Percentiles rank a stretch among this genome's conserved stretches.
These are phyloP conservation scores for Styphnolobium japonicum DNA, from an alignment of 306 rosid species.

Conservation along the genomic window DNA sequence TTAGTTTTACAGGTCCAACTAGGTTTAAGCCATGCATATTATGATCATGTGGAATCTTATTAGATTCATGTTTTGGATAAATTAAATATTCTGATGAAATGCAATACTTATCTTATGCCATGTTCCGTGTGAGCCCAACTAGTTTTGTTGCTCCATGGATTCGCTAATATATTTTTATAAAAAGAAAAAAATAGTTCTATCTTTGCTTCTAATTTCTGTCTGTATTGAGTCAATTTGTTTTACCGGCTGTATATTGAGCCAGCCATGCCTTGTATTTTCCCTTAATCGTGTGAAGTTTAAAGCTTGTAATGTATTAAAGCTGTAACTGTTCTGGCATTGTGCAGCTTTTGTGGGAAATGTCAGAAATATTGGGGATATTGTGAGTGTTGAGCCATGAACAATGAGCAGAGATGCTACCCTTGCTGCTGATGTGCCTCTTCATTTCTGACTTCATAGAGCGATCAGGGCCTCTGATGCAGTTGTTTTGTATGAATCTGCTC, in stretches of 20 bases:
- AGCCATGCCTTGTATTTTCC: not conserved
- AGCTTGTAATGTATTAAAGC: not conserved
- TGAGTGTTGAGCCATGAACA: conserved; percentile 16
- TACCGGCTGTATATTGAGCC: conserved; percentile 1
- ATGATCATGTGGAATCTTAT: not conserved
- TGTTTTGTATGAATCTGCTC: conserved; percentile 40
- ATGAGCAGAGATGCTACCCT: conserved; percentile 13
- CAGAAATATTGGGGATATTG: conserved; percentile 15
- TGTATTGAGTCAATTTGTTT: not conserved
- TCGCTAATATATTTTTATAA: too few species aligned
- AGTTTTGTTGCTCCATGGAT: not conserved
- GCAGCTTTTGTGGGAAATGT: conserved; percentile 36
- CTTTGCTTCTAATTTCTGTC: not conserved
- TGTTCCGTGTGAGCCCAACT: not conserved
- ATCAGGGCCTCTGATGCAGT: conserved; percentile 37
- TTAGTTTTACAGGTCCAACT: not conserved
- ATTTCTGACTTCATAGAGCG: conserved; percentile 37
- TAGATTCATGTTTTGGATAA: not conserved
- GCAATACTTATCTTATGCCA: not conserved
- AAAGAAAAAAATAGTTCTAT: not conserved
- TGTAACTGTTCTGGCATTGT: not conserved
- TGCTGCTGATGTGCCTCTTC: conserved; percentile 27
- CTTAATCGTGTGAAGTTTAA: not conserved
- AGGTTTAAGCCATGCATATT: not conserved
- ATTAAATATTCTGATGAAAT: not conserved